Conservation (phyloP, 2,329 filamentous ascomycete species). For the Phialocephala subalpina region DNA sequence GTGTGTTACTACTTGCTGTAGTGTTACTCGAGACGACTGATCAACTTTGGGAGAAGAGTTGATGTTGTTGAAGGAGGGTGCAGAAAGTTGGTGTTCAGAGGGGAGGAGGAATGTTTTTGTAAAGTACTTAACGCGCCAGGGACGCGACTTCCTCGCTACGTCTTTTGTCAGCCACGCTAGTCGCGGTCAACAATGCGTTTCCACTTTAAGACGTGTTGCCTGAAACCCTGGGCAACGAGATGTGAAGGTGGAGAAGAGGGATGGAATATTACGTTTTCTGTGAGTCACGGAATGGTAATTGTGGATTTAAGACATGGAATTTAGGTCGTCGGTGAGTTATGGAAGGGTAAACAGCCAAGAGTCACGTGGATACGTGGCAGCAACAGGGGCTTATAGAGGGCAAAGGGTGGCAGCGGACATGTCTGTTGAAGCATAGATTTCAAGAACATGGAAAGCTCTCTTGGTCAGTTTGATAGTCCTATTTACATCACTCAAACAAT, state of each 20-base stretch:
- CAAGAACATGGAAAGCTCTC: no score
- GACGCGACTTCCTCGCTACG: slow-evolving; percentile 21
- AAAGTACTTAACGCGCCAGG: slow-evolving; percentile 30
- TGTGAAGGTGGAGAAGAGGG: not conserved
- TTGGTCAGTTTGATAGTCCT: no score
- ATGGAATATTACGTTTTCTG: not conserved
- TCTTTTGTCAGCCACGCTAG: slow-evolving; percentile 29
- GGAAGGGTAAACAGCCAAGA: not conserved
- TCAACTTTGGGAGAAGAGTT: slow-evolving; percentile 17
- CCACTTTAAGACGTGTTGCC: slow-evolving; percentile 35
- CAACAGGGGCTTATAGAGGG: no score
- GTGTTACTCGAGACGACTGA: slow-evolving; percentile 27
- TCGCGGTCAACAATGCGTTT: slow-evolving; percentile 36
- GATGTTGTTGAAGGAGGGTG: slow-evolving; percentile 18
- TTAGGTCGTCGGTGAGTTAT: not conserved
- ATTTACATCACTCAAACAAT: no score
- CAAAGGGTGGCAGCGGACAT: no score
- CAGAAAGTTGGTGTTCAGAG: slow-evolving; percentile 28
- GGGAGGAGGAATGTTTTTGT: slow-evolving; percentile 27
- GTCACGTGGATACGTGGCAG: not conserved
- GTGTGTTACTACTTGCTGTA: slow-evolving; percentile 17
- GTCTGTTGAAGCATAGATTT: no score
- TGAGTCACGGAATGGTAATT: not conserved
- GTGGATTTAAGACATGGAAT: not conserved
- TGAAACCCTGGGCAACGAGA: slow-evolving; percentile 11